Evolutionary conservation across 306 rosid genomes (phyloP), one percentile per base, ranked within the genome.

Genomic region (Cicer arietinum): DNA sequence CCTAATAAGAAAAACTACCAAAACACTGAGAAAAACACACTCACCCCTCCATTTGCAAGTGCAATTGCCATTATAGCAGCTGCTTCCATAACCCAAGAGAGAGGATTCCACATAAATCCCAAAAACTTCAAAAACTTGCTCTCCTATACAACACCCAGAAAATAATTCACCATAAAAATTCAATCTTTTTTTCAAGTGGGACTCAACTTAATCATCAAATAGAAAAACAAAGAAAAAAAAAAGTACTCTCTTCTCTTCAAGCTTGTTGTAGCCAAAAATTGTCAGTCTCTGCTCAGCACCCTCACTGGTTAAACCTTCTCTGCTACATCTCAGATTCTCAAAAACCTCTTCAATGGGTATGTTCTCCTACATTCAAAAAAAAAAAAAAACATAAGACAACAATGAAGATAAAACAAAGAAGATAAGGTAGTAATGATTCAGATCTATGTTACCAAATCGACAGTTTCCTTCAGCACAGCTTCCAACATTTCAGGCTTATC

Each of bases 21-120:
- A 77, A 59, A 56, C 30, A 53, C 50, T 10, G 18, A 78, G 14
- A 13, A 17, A 1, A 66, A 20, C 40, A 66, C 5, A 84, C 88
- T 87, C 63, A 94, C 98, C 85, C 98, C 98, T 76, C 98, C 98
- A 89, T 94, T 94, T 3, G 98, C 98, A 53, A 94, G 97, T 0
- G 98, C 98, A 87, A 94, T 94, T 8, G 98, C 97, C 98, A 94
- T 94, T 22, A 94, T 94, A 69, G 98, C 98, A 74, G 98, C 97
- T 46, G 97, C 97, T 77, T 94, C 98, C 98, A 94, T 94, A 51
- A 94, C 98, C 98, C 98, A 94, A 59, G 98, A 91, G 22, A 94
- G 90, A 79, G 98, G 98, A 71, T 94, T 94, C 98, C 98, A 94
- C 98, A 94, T 94, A 79, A 94, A 94, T 16, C 98, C 98, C 90